Evolutionary conservation across 129 eudicot genomes (phyloP), one percentile per base, ranked within the genome.

Genomic region (Tagetes patula): DNA sequence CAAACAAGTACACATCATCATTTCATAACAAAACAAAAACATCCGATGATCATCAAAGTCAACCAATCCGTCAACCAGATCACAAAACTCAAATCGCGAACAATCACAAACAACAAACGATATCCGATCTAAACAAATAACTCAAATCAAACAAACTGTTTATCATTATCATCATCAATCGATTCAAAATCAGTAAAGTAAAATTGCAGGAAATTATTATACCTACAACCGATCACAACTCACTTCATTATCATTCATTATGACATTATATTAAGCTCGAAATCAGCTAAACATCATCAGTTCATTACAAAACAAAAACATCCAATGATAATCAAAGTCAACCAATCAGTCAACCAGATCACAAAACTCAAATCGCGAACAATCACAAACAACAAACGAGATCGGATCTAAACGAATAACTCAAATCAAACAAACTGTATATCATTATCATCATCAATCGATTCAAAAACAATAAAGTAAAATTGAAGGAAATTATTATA

Each of bases 181-280:
- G 55, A 70, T 31, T 61, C 70, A 70, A 48, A 13, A 38, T 39
- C 53, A 72, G 33, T 50, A 71, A 71, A 53, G 48, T 32, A 78
- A 13, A 71, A 38, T 34, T 42, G 11, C 62, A 39, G 56, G 31
- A 54, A 39, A 70, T 46, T 33, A 20, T 20, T 20, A 78, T 77
- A 77, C 82, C 82, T 78, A 14, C 3, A 56, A 65, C 52, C 32
- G 72, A 62, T 76, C 41, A 20, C 27, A 20, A 20, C 27, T 20
- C 27, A 20, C 27, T 20, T 20, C 27, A 20, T 20, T 20, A 20
- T 20, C 27, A 20, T 20, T 20, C 27, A 20, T 20, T 20, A 20
- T 20, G 27, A 20, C 27, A 20, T 20, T 20, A 20, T 20, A 20
- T 20, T 20, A 20, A 20, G 27, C 27, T 20, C 27, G 27, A 20